These are phyloP conservation scores for Lycium barbarum DNA, from an alignment of 257 asterid species.

Conservation along the genomic window DNA sequence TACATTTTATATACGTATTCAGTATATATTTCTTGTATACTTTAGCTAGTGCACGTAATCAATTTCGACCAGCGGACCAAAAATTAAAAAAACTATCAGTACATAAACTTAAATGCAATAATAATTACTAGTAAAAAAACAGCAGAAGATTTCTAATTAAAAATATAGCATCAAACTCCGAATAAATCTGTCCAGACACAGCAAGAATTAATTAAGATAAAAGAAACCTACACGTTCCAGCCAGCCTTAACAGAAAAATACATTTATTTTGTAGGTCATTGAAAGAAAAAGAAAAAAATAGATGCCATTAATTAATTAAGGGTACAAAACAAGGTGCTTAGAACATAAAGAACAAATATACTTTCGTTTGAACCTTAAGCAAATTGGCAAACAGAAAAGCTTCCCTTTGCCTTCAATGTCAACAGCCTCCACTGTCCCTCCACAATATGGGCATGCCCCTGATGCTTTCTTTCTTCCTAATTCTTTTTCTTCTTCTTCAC, in stretches of 20 bases:
- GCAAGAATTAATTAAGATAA: neutral
- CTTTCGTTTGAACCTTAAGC: conserved; percentile 44
- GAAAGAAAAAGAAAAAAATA: neutral
- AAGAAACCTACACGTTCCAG: neutral
- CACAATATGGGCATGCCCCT: conserved; percentile 45
- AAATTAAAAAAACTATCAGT: neutral
- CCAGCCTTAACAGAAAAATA: neutral
- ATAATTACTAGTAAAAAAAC: neutral
- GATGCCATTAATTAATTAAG: neutral
- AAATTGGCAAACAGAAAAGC: conserved; percentile 41
- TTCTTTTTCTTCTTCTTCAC: conserved; percentile 48
- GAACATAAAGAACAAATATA: conserved; percentile 43
- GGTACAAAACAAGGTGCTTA: conserved; percentile 38
- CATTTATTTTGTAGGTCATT: neutral
- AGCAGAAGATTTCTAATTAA: neutral
- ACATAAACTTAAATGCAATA: neutral
- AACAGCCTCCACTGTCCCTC: conserved; percentile 46
- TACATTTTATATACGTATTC: no score
- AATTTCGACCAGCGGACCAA: no score
- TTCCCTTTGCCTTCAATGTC: conserved; percentile 41
- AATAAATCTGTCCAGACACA: neutral
- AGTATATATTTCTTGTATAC: no score
- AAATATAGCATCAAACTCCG: no score
- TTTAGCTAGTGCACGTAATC: no score
- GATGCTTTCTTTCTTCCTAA: conserved; percentile 37